phyloP scores from a whole-genome alignment of 139 green algal species.

The Auxenochlorella pyrenoidosa region DNA sequence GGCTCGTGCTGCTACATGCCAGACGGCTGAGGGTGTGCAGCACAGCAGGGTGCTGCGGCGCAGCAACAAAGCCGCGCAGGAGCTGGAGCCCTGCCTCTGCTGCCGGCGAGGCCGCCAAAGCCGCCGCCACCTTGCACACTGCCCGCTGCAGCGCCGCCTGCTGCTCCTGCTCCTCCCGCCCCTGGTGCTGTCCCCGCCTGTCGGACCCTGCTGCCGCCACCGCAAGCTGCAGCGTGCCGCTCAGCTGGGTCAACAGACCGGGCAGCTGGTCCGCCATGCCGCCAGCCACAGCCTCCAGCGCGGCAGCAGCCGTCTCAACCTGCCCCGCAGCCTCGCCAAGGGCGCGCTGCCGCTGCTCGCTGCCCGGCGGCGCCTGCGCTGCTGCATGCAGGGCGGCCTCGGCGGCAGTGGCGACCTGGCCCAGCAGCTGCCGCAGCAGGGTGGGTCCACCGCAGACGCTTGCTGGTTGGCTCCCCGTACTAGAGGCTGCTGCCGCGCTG shows the following conservation, averaged over 20 bases:
- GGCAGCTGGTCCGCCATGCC: constrained; percentile 3
- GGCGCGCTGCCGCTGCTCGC: not conserved
- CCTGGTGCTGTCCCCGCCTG: not conserved
- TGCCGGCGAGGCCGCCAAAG: constrained; percentile 1
- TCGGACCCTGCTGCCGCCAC: not conserved
- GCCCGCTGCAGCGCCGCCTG: not conserved
- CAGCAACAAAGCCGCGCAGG: not conserved
- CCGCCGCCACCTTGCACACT: constrained; percentile 11
- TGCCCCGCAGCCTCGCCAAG: not conserved
- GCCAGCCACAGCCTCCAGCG: not conserved
- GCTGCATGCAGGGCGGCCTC: not conserved
- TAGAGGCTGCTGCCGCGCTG: not conserved
- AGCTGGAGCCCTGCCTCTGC: not conserved
- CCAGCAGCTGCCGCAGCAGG: not conserved
- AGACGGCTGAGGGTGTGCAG: not conserved
- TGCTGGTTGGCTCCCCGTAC: not conserved
- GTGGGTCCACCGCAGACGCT: not conserved
- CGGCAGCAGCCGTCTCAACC: not conserved
- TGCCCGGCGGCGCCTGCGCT: not conserved
- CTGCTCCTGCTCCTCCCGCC: not conserved
- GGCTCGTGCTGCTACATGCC: not conserved
- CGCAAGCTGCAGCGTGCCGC: not conserved
- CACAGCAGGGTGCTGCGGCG: not conserved
- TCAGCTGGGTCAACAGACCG: not conserved
- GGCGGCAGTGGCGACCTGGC: not conserved